Percentiles rank a stretch among this genome's conserved stretches.
phyloP scores from a whole-genome alignment of 352 stramenopile species.

The Phytophthora macrochlamydospora region DNA sequence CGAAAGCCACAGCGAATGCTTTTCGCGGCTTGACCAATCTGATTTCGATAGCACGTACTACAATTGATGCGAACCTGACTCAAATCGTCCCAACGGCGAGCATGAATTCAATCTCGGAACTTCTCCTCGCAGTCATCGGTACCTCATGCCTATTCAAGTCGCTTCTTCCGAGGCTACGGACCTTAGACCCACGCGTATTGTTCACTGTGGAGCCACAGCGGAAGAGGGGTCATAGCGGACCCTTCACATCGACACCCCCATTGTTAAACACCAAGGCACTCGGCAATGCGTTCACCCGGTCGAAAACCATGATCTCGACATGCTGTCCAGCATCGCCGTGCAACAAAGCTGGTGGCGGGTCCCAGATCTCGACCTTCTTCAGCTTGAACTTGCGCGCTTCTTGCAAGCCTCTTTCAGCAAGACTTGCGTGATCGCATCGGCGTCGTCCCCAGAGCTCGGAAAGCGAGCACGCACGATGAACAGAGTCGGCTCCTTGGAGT shows the following conservation, averaged over 20 bases:
- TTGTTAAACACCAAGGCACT: conserved; percentile 49
- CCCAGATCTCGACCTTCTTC: conserved; percentile 46
- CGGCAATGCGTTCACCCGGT: conserved; percentile 52
- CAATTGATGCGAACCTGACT: neutral
- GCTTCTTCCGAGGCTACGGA: too few species aligned
- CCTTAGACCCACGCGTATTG: conserved; percentile 66
- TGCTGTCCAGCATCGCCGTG: conserved; percentile 20
- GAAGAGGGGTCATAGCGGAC: conserved; percentile 17
- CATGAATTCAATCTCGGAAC: neutral
- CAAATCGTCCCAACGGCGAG: too few species aligned
- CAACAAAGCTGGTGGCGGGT: conserved; percentile 36
- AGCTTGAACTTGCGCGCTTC: conserved; percentile 46
- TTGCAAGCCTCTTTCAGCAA: conserved; percentile 33
- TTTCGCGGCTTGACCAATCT: conserved; percentile 3
- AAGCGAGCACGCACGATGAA: conserved; percentile 54
- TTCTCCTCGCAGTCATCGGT: neutral
- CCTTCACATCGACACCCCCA: conserved; percentile 2
- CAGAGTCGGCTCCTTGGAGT: conserved; percentile 58
- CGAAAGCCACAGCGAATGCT: neutral
- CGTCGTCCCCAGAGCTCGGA: conserved; percentile 21
- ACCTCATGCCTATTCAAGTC: too few species aligned
- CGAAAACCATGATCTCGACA: conserved; percentile 32
- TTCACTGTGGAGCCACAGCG: conserved; percentile 52
- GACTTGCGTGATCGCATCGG: conserved; percentile 7
- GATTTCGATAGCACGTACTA: conserved; percentile 10